phyloP scores from a whole-genome alignment of 83 land plant genomes.

The Thuja plicata region DNA sequence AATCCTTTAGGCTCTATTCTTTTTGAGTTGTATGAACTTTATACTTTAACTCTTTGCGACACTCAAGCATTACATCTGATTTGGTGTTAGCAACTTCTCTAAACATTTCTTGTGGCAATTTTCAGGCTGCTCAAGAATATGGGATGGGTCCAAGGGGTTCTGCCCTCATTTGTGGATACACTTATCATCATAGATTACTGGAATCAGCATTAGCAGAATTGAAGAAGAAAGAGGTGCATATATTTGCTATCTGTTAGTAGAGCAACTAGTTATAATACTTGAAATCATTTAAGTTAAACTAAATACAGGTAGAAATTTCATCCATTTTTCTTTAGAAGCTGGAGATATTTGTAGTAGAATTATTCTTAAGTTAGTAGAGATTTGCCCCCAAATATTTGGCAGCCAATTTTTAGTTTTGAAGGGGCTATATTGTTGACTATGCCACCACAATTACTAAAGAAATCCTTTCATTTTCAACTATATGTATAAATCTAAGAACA shows the following conservation, averaged over 20 bases:
- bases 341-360: background rate
- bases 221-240: conserved; percentile 93
- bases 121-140: conserved; percentile 80
- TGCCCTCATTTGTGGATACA: conserved; percentile 94
- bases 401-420: background rate
- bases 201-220: conserved; percentile 84
- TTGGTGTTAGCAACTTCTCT: background rate
- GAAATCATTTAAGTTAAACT: background rate
- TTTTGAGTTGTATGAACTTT: background rate
- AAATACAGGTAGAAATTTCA: background rate
- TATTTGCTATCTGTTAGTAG: background rate
- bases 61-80: background rate
- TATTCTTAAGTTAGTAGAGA: background rate
- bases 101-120: background rate
- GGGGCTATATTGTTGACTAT: background rate
- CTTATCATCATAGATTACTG: conserved; percentile 71
- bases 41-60: background rate
- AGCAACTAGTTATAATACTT: background rate
- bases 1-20: background rate
- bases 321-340: background rate
- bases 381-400: background rate
- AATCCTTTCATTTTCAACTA: background rate
- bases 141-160: conserved; percentile 99
- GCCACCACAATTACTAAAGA: background rate
- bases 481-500: background rate